phyloP scores from a whole-genome alignment of 2,329 filamentous ascomycete species.

The Penicillium concentricum region DNA sequence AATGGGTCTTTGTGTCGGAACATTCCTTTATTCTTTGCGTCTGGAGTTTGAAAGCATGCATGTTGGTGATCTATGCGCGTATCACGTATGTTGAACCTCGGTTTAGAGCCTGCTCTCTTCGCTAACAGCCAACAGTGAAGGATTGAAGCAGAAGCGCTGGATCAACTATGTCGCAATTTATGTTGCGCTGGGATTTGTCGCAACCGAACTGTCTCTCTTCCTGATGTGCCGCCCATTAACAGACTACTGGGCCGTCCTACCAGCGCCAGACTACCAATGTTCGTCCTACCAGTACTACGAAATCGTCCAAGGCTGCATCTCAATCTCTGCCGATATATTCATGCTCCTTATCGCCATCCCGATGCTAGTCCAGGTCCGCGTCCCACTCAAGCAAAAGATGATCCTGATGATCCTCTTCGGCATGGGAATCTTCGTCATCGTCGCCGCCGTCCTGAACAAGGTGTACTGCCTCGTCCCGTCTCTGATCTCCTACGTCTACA shows the following conservation, averaged over 20 bases:
- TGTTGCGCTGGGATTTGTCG: constrained; percentile 47
- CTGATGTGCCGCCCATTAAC: constrained; percentile 52
- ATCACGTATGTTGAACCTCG: constrained; percentile 42
- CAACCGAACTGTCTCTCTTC: constrained; percentile 52
- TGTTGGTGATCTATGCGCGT: constrained; percentile 54
- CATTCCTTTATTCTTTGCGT: constrained; percentile 59
- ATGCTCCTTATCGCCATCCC: constrained; percentile 48
- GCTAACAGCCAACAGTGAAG: constrained; percentile 25
- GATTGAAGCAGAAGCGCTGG: constrained; percentile 35
- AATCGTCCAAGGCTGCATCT: constrained; percentile 47
- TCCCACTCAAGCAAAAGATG: constrained; percentile 46
- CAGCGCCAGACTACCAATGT: constrained; percentile 44
- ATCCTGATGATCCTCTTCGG: constrained; percentile 44
- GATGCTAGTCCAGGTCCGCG: constrained; percentile 40
- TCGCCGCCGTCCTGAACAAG: constrained; percentile 51
- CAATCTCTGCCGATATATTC: constrained; percentile 45
- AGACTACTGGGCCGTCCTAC: constrained; percentile 54
- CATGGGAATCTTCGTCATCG: constrained; percentile 49
- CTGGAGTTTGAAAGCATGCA: constrained; percentile 55
- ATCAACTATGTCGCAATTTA: constrained; percentile 43
- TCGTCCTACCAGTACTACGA: constrained; percentile 47
- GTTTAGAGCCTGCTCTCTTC: not conserved
- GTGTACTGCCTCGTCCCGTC: constrained; percentile 47
- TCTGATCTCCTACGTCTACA: constrained; percentile 44
- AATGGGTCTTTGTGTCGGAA: constrained; percentile 63